Conservation (phyloP, 768 basidiomycete species). For the Pilatotrama ljubarskyi region DNA sequence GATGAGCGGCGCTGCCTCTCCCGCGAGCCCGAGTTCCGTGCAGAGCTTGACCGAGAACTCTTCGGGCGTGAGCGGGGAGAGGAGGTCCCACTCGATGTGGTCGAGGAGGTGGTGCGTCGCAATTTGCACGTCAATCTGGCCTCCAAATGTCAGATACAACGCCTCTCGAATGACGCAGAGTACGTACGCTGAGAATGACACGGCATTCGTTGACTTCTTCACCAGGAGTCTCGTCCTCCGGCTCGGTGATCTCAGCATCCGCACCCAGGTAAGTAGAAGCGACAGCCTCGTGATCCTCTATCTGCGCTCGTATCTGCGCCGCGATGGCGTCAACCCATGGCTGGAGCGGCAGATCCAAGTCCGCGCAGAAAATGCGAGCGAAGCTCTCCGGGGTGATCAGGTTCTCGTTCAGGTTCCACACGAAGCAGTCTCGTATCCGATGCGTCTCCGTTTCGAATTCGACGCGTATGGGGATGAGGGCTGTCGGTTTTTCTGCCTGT, state of each 20-base stretch:
- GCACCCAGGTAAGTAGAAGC: slow-evolving; percentile 74
- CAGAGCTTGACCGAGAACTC: slow-evolving; percentile 79
- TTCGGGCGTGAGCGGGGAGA: slow-evolving; percentile 88
- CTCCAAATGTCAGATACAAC: slow-evolving; percentile 1
- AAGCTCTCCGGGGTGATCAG: slow-evolving; percentile 84
- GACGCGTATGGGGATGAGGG: slow-evolving; percentile 89
- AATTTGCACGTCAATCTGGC: slow-evolving; percentile 95
- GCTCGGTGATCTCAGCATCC: slow-evolving; percentile 52
- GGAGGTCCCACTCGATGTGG: slow-evolving; percentile 98
- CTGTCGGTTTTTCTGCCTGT: slow-evolving; percentile 54
- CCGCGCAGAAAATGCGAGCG: slow-evolving; percentile 82
- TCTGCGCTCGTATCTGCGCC: slow-evolving; percentile 84
- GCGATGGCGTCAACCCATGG: slow-evolving; percentile 79
- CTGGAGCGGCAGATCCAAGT: slow-evolving; percentile 71
- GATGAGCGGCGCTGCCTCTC: slow-evolving; percentile 86
- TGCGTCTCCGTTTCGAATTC: slow-evolving; percentile 93
- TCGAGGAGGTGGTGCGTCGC: slow-evolving; percentile 88
- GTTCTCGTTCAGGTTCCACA: slow-evolving; percentile 93
- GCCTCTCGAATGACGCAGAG: neutral
- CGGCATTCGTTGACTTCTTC: slow-evolving; percentile 77
- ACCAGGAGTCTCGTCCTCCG: slow-evolving; percentile 44
- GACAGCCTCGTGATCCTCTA: slow-evolving; percentile 87
- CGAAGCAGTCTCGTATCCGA: slow-evolving; percentile 90
- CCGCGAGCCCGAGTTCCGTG: slow-evolving; percentile 81
- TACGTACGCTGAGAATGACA: slow-evolving; percentile 76